Evolutionary conservation across 495 filamentous ascomycete species (phyloP).

Genomic region (Xylaria telfairii): DNA sequence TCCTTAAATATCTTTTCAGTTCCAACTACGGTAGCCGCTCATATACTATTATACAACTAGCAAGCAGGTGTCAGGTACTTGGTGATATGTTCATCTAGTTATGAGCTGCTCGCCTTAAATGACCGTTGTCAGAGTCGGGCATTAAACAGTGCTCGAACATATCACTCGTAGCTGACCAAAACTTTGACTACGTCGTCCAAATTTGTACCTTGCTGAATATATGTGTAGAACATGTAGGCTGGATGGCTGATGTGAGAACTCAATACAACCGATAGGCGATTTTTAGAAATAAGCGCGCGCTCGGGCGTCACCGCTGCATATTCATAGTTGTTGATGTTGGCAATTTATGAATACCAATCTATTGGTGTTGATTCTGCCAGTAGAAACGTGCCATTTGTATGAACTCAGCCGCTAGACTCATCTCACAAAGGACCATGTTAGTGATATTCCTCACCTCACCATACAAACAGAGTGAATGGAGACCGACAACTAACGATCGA

Average conservation of each 20-base stretch:
- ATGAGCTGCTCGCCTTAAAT: too few species aligned
- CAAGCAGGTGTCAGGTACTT: too few species aligned
- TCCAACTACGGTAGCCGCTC: too few species aligned
- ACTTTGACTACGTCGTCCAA: not conserved
- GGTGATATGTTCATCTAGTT: too few species aligned
- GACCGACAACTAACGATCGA: not conserved
- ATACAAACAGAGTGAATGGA: not conserved
- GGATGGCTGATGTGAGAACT: not conserved
- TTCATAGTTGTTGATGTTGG: not conserved
- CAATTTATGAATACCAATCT: not conserved
- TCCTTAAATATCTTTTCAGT: not conserved
- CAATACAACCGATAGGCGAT: not conserved
- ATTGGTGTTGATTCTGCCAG: not conserved
- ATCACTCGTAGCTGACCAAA: not conserved
- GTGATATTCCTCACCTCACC: not conserved
- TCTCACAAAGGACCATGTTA: not conserved
- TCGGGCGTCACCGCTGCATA: slow-evolving; percentile 1
- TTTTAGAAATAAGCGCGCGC: not conserved
- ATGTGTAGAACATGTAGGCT: not conserved
- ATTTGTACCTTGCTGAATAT: not conserved
- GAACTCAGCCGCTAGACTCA: not conserved
- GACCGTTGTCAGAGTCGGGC: not conserved
- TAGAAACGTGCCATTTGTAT: not conserved
- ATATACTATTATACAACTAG: too few species aligned
- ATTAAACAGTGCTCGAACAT: not conserved